These are phyloP conservation scores for Arachnomyces sp. DNA, from an alignment of 2,329 filamentous ascomycete genomes.

Conservation along the genomic window DNA sequence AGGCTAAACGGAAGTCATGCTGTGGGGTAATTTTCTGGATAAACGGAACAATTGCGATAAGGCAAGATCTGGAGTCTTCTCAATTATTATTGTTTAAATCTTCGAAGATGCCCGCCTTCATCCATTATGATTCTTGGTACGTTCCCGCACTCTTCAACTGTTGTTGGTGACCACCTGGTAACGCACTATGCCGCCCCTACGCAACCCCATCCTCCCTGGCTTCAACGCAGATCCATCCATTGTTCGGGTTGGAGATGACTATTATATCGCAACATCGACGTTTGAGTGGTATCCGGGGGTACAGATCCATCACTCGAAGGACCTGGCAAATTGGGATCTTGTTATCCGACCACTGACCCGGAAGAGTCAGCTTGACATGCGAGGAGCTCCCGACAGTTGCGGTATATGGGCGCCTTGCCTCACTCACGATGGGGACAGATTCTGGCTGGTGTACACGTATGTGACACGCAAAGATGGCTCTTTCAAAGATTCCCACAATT, in stretches of 20 bases:
- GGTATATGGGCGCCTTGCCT: constrained; percentile 44
- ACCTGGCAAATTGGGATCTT: constrained; percentile 35
- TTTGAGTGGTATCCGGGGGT: constrained; percentile 57
- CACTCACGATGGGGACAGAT: constrained; percentile 36
- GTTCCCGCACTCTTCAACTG: too few relatives aligned
- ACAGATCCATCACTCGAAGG: constrained; percentile 52
- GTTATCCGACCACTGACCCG: constrained; percentile 29
- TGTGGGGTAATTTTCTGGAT: too few relatives aligned
- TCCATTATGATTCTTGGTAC: too few relatives aligned
- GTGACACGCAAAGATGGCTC: constrained; percentile 58
- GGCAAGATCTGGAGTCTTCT: too few relatives aligned
- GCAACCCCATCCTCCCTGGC: constrained; percentile 49
- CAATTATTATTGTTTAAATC: too few relatives aligned
- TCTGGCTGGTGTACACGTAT: constrained; percentile 40
- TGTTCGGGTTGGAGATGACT: constrained; percentile 43
- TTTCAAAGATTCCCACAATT: constrained; percentile 59
- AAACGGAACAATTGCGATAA: too few relatives aligned
- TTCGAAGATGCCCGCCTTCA: too few relatives aligned
- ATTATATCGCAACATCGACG: constrained; percentile 54
- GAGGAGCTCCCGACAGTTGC: constrained; percentile 25
- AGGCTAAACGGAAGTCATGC: too few relatives aligned
- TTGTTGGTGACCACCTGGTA: too few relatives aligned
- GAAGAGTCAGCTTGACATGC: constrained; percentile 27
- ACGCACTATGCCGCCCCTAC: too few relatives aligned
- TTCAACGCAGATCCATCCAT: constrained; percentile 58